Conservation (phyloP, 495 filamentous ascomycete genomes). For the Aspergillus sclerotioniger region DNA sequence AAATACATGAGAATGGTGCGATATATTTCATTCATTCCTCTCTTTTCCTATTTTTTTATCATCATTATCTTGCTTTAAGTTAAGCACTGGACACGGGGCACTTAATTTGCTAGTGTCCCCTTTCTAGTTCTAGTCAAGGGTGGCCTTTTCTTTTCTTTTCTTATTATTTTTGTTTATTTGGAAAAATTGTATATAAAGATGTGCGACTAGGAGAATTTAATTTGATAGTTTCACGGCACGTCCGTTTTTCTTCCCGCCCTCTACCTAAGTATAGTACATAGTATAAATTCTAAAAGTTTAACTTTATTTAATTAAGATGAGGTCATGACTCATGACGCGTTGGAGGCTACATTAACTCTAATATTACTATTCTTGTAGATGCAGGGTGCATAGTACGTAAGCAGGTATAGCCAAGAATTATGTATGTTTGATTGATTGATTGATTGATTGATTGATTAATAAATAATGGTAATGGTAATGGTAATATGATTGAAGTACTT, state of each 20-base stretch:
- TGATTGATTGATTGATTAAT: not conserved
- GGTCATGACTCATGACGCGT: too few relatives aligned
- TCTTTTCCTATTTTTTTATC: not conserved
- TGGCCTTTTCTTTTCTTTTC: slow-evolving; percentile 1
- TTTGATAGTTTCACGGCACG: not conserved
- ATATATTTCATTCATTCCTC: slow-evolving; percentile 4
- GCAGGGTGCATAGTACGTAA: too few relatives aligned
- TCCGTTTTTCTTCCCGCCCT: not conserved
- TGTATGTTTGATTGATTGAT: not conserved
- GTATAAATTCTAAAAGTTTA: too few relatives aligned
- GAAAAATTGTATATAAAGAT: slow-evolving; percentile 11
- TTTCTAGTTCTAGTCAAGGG: not conserved
- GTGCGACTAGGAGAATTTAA: slow-evolving; percentile 9
- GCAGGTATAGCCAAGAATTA: too few relatives aligned
- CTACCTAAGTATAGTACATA: not conserved
- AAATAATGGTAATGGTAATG: too few relatives aligned
- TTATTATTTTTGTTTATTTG: slow-evolving; percentile 1
- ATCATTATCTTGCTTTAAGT: not conserved
- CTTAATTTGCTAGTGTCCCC: not conserved
- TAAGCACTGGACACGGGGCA: not conserved
- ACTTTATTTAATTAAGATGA: too few relatives aligned
- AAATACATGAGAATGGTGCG: not conserved
- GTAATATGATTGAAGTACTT: too few relatives aligned
- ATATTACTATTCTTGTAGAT: too few relatives aligned
- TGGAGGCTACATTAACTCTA: too few relatives aligned